phyloP scores from a whole-genome alignment of 2,329 filamentous ascomycete genomes.

The Lachnellula subtilissima region DNA sequence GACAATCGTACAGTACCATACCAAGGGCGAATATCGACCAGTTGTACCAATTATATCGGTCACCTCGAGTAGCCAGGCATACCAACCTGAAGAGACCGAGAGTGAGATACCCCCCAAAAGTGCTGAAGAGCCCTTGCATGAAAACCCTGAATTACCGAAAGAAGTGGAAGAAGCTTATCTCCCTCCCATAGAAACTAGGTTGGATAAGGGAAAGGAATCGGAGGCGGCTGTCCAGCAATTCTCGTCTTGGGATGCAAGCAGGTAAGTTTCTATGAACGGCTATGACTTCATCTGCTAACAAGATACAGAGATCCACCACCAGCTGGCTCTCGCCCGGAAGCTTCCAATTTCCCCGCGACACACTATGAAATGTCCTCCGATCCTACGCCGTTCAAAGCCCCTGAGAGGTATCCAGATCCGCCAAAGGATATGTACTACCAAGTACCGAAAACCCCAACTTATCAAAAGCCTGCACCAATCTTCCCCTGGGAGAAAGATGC shows the following conservation, averaged over 20 bases:
- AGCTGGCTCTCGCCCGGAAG: conserved; percentile 72
- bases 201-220: conserved; percentile 15
- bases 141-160: conserved; percentile 16
- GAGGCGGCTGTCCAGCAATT: conserved; percentile 16
- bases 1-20: conserved; percentile 30
- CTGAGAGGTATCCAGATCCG: conserved; percentile 72
- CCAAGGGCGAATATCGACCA: conserved; percentile 31
- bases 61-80: conserved; percentile 10
- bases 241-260: conserved; percentile 40
- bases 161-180: conserved; percentile 29
- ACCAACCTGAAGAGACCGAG: conserved; percentile 18
- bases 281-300: conserved; percentile 18
- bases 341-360: conserved; percentile 71
- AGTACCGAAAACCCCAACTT: conserved; percentile 60
- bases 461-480: conserved; percentile 59
- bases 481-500: conserved; percentile 86
- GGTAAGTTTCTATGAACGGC: conserved; percentile 41
- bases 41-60: conserved; percentile 12
- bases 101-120: conserved; percentile 23
- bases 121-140: conserved; percentile 20
- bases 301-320: conserved; percentile 47
- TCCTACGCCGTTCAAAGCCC: conserved; percentile 69
- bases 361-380: conserved; percentile 83
- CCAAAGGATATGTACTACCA: conserved; percentile 87
- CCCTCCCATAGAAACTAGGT: conserved; percentile 23